Percentiles rank a stretch among this genome's conserved stretches.
Evolutionary conservation across 1,139 yeast genomes (phyloP).

Genomic region (Suhomyces maxii): DNA sequence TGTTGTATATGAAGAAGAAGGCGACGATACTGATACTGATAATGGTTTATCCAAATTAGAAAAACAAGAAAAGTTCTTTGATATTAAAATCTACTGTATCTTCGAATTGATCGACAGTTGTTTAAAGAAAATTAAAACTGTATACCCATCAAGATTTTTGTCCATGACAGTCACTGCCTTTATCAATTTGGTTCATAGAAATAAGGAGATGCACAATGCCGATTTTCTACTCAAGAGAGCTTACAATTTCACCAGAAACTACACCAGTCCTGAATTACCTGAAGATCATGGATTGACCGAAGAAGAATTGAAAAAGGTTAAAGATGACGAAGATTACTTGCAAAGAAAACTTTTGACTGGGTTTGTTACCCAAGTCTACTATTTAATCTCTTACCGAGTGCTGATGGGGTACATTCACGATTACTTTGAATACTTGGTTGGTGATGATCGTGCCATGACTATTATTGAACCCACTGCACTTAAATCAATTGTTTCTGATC

Average conservation of each 20-base stretch:
- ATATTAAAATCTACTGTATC: conserved; percentile 61
- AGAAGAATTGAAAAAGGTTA: conserved; percentile 40
- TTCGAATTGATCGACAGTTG: conserved; percentile 60
- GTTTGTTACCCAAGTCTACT: conserved; percentile 47
- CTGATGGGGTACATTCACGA: conserved; percentile 26
- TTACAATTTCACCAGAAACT: conserved; percentile 67
- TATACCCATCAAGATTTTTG: conserved; percentile 74
- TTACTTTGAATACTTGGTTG: conserved; percentile 21
- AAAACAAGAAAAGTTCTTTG: conserved; percentile 29
- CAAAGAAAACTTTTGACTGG: conserved; percentile 48
- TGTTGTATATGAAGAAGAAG: background rate
- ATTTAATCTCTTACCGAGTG: conserved; percentile 31
- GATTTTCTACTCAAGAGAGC: conserved; percentile 58
- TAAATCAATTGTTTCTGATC: conserved; percentile 27
- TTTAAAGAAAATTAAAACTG: conserved; percentile 55
- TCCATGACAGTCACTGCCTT: conserved; percentile 62
- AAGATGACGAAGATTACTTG: conserved; percentile 54
- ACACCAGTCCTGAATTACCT: conserved; percentile 40
- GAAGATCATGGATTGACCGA: conserved; percentile 27
- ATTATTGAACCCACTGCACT: background rate
- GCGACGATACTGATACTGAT: conserved; percentile 9
- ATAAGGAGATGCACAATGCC: conserved; percentile 28
- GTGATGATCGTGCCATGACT: conserved; percentile 5
- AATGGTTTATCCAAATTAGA: conserved; percentile 10
- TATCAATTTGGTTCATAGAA: conserved; percentile 48